phyloP scores from a whole-genome alignment of 2,329 filamentous ascomycete species.

The Cladosporium austrohemisphaericum region DNA sequence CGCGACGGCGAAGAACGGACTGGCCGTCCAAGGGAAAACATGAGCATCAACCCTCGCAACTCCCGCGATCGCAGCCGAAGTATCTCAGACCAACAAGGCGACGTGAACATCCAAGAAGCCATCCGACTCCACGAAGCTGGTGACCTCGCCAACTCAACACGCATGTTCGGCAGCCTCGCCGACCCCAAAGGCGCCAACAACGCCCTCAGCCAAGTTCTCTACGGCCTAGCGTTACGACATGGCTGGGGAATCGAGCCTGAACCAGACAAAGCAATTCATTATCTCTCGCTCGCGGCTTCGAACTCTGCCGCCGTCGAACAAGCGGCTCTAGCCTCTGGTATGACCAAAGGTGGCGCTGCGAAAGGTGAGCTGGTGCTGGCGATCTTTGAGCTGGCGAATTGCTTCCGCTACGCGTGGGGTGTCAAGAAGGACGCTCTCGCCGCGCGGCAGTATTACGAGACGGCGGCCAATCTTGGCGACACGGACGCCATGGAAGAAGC shows the following conservation, averaged over 20 bases:
- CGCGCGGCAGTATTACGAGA: conserved; percentile 91
- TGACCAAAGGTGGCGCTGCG: conserved; percentile 88
- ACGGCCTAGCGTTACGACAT: conserved; percentile 88
- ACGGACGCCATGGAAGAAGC: conserved; percentile 97
- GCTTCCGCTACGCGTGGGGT: conserved; percentile 92
- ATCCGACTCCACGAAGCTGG: conserved; percentile 88
- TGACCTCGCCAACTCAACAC: conserved; percentile 73
- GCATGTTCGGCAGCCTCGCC: conserved; percentile 77
- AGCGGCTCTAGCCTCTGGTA: conserved; percentile 76
- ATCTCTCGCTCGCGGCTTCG: conserved; percentile 81
- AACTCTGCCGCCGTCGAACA: conserved; percentile 87
- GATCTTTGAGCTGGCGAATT: conserved; percentile 91
- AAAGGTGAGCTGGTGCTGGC: conserved; percentile 95
- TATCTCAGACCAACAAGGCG: conserved; percentile 37
- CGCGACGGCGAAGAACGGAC: conserved; percentile 15
- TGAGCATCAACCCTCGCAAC: neutral
- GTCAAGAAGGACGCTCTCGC: conserved; percentile 80
- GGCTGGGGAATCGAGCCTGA: conserved; percentile 85
- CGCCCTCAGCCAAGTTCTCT: conserved; percentile 90
- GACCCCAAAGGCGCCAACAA: conserved; percentile 84
- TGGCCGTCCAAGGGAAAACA: neutral
- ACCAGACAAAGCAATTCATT: conserved; percentile 69
- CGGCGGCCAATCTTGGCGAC: conserved; percentile 92
- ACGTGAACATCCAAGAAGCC: conserved; percentile 81
- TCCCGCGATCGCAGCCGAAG: conserved; percentile 29